These are phyloP conservation scores for Voacanga thouarsii DNA, from an alignment of 257 asterid species.

Conservation along the genomic window DNA sequence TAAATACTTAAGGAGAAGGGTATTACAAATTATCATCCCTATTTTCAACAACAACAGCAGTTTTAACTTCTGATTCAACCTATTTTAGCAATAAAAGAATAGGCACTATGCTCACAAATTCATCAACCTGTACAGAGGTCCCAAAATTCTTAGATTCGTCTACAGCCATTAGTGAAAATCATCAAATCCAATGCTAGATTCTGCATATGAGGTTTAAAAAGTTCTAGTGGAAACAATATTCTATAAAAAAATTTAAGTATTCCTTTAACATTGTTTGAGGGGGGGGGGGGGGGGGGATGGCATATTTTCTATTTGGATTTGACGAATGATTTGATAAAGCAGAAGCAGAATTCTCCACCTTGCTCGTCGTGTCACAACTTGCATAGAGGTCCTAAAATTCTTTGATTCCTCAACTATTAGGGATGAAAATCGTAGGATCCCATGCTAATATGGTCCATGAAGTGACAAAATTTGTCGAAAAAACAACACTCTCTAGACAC, in stretches of 20 bases:
- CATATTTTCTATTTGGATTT: neutral
- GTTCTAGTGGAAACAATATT: neutral
- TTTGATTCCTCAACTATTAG: neutral
- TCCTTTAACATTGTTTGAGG: neutral
- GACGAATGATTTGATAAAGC: constrained; percentile 19
- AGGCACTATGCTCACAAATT: constrained; percentile 53
- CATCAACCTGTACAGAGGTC: constrained; percentile 53
- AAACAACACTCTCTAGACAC: neutral
- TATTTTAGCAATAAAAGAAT: constrained; percentile 63
- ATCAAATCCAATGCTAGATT: neutral
- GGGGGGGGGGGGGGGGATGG: too few species aligned
- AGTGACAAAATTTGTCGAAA: neutral
- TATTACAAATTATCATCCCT: too few species aligned
- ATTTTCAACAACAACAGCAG: constrained; percentile 59
- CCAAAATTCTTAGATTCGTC: neutral
- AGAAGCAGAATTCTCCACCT: constrained; percentile 44
- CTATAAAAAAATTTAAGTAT: too few species aligned
- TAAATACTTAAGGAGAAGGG: too few species aligned
- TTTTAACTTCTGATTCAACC: constrained; percentile 62
- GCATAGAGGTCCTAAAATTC: constrained; percentile 7
- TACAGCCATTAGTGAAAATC: neutral
- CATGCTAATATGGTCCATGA: neutral
- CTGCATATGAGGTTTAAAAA: neutral
- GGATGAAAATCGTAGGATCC: neutral
- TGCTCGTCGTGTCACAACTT: constrained; percentile 70